Percentiles rank a stretch among this genome's conserved stretches.
Evolutionary conservation across 2,329 filamentous ascomycete species (phyloP).

Genomic region (Alternaria sp.): DNA sequence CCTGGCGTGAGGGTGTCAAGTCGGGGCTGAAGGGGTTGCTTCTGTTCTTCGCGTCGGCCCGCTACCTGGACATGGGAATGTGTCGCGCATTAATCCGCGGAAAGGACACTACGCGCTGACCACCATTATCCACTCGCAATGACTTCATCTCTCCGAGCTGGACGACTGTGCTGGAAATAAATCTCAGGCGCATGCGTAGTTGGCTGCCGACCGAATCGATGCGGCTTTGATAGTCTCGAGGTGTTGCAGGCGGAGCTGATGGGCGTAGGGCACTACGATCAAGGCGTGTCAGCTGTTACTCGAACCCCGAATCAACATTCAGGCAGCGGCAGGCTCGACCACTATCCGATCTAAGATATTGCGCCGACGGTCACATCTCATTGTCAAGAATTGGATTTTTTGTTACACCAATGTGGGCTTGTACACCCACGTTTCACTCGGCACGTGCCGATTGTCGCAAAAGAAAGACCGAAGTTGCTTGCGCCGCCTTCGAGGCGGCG

Average conservation of each 20-base stretch:
- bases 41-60: background rate
- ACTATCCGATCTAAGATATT: background rate
- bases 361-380: background rate
- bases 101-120: background rate
- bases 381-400: background rate
- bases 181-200: background rate
- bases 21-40: background rate
- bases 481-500: background rate
- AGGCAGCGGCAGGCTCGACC: background rate
- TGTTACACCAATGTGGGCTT: background rate
- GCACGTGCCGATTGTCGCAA: background rate
- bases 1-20: background rate
- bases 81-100: background rate
- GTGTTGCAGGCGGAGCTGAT: background rate
- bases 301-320: background rate
- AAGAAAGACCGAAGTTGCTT: background rate
- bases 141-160: background rate
- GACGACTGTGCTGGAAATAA: background rate
- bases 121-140: background rate
- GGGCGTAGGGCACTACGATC: background rate
- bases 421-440: background rate
- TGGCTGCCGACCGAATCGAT: background rate
- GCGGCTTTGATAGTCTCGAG: background rate
- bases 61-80: background rate
- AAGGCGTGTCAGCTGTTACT: background rate